Evolutionary conservation across 2,329 filamentous ascomycete species (phyloP), one percentile per base, ranked within the genome.

Genomic region (Fusarium falciforme): DNA sequence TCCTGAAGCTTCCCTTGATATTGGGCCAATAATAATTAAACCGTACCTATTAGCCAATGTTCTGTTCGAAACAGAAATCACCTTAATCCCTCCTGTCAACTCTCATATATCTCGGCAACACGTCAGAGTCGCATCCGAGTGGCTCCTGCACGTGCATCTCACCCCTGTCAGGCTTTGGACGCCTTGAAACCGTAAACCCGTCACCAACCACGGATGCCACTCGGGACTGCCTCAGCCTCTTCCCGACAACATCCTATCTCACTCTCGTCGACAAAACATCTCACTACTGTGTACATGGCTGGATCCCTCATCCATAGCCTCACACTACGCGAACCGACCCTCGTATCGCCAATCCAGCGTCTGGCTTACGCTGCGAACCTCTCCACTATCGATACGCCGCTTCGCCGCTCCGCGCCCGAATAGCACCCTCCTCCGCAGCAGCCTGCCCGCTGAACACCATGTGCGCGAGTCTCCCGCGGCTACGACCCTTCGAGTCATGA

Each of bases 401-500:
- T 62, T 67, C 58, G 63, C 66, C 38, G 67, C 59, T 62, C 71
- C 59, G 65, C 66, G 49, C 63, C 63, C 59, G 57, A 64, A 61
- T 65, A 72, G 47, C 66, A 55, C 40, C 57, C 52, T 61, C 42
- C 55, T 47, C 59, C 36, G 38, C 52, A 47, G 44, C 57, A 65
- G 44, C 54, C 66, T 66, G 67, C 57, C 65, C 67, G 67, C 57
- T 59, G 57, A 67, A 61, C 64, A 79, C 71, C 69, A 77, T 79
- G 77, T 74, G 73, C 61, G 62, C 67, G 64, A 68, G 65, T 74
- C 66, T 76, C 63, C 66, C 75, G 58, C 67, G 72, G 63, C 64
- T 75, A 31, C 70, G 61, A 68, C 73, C 63, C 65, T 38, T 76
- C 73, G 74, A 79, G 77, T 77, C 77, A 76, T 79, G 77, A 79